Base-by-base conservation (phyloP, 345 rosid species). In the Schrenkiella parvula region DNA sequence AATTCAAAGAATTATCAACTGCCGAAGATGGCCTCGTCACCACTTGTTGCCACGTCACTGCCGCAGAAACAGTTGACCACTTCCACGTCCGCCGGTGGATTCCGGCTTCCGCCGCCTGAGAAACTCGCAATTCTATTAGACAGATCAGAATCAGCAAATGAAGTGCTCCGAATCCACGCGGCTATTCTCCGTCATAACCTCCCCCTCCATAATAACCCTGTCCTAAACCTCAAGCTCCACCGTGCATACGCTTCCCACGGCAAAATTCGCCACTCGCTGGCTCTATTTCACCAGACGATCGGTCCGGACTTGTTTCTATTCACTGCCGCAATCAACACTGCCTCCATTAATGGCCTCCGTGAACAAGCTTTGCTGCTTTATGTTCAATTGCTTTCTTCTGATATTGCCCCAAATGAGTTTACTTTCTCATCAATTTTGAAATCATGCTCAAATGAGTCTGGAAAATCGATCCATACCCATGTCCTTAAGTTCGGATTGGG, bases 221-320 rank as follows among this genome's bases (percentile, higher is more conserved):
- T 84, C 64, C 76, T 89, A 54, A 87, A 78, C 70, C 88, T 92
- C 80, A 88, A 87, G 82, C 98, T 93, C 57, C 95, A 84, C 50
- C 92, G 96, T 39, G 83, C 96, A 29, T 93, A 89, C 81, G 86
- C 96, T 70, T 85, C 88, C 17, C 75, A 71, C 47, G 82, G 85
- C 56, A 75, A 72, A 69, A 82, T 86, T 34, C 78, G 67, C 74
- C 71, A 68, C 72, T 84, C 90, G 6, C 57, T 90, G 51, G 8
- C 78, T 31, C 79, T 93, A 18, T 88, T 93, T 74, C 60, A 85
- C 58, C 79, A 80, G 43, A 84, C 79, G 48, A 77, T 21, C 2
- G 51, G 79, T 29, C 93, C 87, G 8, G 79, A 84, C 50, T 76
- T 87, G 72, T 93, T 73, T 75, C 77, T 87, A 14, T 90, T 81